Evolutionary conservation across 2,329 filamentous ascomycete genomes (phyloP).

Genomic region (Penicillium hesseltinei): DNA sequence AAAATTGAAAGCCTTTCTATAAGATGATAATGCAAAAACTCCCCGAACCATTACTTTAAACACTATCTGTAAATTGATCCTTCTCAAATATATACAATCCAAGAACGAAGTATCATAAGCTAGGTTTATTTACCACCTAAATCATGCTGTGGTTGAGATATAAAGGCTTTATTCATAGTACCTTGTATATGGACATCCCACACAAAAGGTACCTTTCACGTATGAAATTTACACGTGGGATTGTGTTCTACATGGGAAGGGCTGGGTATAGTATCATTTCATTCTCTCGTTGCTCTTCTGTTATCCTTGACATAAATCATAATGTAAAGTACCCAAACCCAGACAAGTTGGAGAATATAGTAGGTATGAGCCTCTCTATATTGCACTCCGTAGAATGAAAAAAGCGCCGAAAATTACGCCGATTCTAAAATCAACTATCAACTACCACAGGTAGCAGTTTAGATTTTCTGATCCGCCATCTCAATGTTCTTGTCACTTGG

Average conservation of each 20-base stretch:
- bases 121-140: not conserved
- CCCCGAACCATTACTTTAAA: not conserved
- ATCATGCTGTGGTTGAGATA: not conserved
- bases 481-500: constrained; percentile 27
- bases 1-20: too few species aligned
- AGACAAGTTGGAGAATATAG: not conserved
- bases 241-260: not conserved
- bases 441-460: not conserved
- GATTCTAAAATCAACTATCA: not conserved
- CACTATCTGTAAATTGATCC: not conserved
- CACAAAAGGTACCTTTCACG: not conserved
- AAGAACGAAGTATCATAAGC: too few species aligned
- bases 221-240: not conserved
- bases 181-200: not conserved
- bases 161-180: not conserved
- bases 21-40: too few species aligned
- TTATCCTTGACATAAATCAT: not conserved
- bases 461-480: constrained; percentile 18
- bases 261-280: not conserved
- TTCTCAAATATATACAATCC: not conserved
- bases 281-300: not conserved
- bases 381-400: too few species aligned
- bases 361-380: not conserved
- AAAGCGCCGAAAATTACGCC: not conserved
- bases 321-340: not conserved